Evolutionary conservation across 75 land plant genomes (phyloP).

Genomic region (Pinus taeda): DNA sequence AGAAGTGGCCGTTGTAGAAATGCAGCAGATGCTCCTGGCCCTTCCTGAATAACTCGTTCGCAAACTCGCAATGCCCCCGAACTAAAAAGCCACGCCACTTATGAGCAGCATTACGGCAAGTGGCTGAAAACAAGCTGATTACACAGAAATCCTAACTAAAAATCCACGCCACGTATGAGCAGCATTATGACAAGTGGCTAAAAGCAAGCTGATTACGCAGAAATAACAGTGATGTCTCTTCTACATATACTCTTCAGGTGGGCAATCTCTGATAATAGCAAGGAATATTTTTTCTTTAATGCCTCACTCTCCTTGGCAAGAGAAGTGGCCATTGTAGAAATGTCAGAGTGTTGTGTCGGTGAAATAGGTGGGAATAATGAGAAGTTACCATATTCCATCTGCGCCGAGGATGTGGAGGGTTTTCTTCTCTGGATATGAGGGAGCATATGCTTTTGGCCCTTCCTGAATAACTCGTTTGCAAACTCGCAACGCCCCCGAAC

Average conservation of each 20-base stretch:
- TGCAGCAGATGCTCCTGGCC: no score
- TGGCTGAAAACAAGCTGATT: no score
- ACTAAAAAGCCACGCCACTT: no score
- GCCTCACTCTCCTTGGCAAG: slow-evolving; percentile 83
- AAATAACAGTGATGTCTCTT: slow-evolving; percentile 16
- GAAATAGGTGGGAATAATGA: not conserved
- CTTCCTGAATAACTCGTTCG: no score
- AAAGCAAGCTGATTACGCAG: no score
- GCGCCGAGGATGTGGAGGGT: no score
- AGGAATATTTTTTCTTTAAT: slow-evolving; percentile 60
- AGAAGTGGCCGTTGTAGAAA: slow-evolving; percentile 22
- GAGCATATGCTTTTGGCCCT: slow-evolving; percentile 74
- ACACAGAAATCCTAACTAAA: no score
- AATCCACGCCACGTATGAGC: no score
- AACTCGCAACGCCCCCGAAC: slow-evolving; percentile 93
- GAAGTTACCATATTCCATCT: not conserved
- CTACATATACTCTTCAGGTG: slow-evolving; percentile 76
- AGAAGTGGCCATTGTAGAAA: slow-evolving; percentile 18
- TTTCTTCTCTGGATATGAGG: slow-evolving; percentile 87
- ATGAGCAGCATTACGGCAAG: no score
- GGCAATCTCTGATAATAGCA: slow-evolving; percentile 75
- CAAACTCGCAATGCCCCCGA: no score
- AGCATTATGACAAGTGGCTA: no score
- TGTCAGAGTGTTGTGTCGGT: not conserved
- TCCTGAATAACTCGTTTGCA: slow-evolving; percentile 83